These are phyloP conservation scores for Sequoia sempervirens DNA, from an alignment of 75 land plant genomes.

Conservation along the genomic window DNA sequence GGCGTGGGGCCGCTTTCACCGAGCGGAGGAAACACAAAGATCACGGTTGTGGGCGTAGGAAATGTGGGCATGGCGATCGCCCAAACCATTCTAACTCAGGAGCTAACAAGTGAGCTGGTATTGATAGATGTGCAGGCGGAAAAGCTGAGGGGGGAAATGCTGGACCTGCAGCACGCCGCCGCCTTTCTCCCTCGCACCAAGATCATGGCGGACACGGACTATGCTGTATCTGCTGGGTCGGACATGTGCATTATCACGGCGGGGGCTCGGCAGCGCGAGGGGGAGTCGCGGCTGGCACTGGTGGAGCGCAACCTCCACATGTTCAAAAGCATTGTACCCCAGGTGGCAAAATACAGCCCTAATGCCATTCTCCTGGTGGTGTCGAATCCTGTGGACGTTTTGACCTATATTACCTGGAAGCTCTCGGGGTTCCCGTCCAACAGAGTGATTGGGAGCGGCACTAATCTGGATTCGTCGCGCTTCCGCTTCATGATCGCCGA, in stretches of 20 bases:
- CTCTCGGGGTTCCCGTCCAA: constrained; percentile 75
- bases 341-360: constrained; percentile 50
- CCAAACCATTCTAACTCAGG: constrained; percentile 81
- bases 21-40: constrained; percentile 49
- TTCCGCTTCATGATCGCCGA: too few species aligned
- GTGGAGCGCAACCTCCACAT: constrained; percentile 55
- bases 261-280: constrained; percentile 71
- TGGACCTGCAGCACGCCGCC: too few species aligned
- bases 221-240: constrained; percentile 57
- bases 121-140: constrained; percentile 53
- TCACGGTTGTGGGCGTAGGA: constrained; percentile 75
- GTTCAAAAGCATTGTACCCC: constrained; percentile 51
- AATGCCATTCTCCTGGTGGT: constrained; percentile 61
- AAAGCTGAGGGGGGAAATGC: too few species aligned
- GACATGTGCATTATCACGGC: constrained; percentile 82
- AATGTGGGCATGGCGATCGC: constrained; percentile 94
- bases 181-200: constrained; percentile 63
- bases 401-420: constrained; percentile 78
- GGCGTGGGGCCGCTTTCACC: constrained; percentile 32
- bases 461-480: too few species aligned
- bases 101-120: constrained; percentile 61
- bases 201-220: constrained; percentile 59
- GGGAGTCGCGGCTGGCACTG: constrained; percentile 70
- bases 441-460: constrained; percentile 55
- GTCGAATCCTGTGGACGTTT: constrained; percentile 79